Percentiles rank a stretch among this genome's conserved stretches.
phyloP scores from a whole-genome alignment of 2,329 filamentous ascomycete species.

The Penicillium sp. region DNA sequence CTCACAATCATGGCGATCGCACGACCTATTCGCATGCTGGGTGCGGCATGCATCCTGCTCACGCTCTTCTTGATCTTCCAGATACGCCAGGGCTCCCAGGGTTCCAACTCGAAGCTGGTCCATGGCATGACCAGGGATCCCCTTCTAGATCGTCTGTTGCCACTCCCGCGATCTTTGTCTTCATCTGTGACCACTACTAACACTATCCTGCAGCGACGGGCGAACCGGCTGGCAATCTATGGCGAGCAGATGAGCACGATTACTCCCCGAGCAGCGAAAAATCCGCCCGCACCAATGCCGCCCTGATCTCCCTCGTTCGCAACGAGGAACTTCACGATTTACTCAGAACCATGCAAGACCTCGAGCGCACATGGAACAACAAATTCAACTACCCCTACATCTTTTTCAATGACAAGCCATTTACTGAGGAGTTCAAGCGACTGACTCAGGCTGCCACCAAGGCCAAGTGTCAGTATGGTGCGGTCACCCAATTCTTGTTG shows the following conservation, averaged over 20 bases:
- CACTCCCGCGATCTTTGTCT: constrained; percentile 8
- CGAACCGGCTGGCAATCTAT: constrained; percentile 75
- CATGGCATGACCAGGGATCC: constrained; percentile 73
- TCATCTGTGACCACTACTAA: constrained; percentile 12
- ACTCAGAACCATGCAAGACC: constrained; percentile 81
- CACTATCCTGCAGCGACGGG: constrained; percentile 61
- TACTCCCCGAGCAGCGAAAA: constrained; percentile 74
- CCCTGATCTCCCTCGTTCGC: constrained; percentile 83
- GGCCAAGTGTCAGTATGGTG: constrained; percentile 82
- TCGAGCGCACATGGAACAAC: constrained; percentile 93
- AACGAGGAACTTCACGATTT: constrained; percentile 85
- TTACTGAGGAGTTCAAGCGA: constrained; percentile 87
- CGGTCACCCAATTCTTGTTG: not conserved
- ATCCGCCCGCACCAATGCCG: constrained; percentile 86
- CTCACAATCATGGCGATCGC: constrained; percentile 69
- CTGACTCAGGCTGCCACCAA: constrained; percentile 79
- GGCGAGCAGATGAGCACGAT: constrained; percentile 67
- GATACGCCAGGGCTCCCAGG: constrained; percentile 59
- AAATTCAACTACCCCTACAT: constrained; percentile 99
- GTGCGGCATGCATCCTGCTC: constrained; percentile 66
- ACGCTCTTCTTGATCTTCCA: constrained; percentile 78
- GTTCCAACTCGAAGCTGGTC: constrained; percentile 44
- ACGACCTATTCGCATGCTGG: constrained; percentile 77
- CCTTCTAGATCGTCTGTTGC: constrained; percentile 72
- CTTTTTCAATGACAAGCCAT: constrained; percentile 96